A percentile compares a stretch with the other conserved stretches of the same genome.
These are phyloP conservation scores for Escovopsis weberi DNA, from an alignment of 2,329 filamentous ascomycete genomes.

Conservation along the genomic window DNA sequence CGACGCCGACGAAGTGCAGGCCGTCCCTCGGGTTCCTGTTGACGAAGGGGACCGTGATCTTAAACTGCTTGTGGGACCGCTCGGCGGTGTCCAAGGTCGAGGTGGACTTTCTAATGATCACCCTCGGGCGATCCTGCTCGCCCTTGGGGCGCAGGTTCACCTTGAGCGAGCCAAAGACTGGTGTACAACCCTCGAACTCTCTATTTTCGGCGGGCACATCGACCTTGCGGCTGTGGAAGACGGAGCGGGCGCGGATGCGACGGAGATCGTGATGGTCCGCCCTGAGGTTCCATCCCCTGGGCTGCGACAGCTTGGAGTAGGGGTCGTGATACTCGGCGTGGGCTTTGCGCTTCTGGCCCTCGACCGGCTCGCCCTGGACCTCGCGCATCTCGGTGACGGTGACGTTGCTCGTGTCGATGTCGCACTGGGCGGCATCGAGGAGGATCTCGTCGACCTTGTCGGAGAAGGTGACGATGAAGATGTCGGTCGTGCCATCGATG, in stretches of 20 bases:
- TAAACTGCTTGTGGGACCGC: conserved; percentile 30
- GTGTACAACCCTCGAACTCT: conserved; percentile 40
- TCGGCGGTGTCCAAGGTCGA: conserved; percentile 17
- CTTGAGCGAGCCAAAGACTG: conserved; percentile 38
- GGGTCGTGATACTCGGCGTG: conserved; percentile 43
- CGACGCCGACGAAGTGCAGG: conserved; percentile 78
- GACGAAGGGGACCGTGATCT: conserved; percentile 57
- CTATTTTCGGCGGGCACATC: conserved; percentile 42
- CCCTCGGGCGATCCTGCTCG: conserved; percentile 24
- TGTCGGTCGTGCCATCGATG: conserved; percentile 65
- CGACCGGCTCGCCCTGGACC: conserved; percentile 18
- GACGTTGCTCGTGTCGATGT: conserved; percentile 39
- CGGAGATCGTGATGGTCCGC: conserved; percentile 64
- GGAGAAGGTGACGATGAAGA: conserved; percentile 56
- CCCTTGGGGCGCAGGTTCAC: conserved; percentile 27
- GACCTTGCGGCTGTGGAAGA: conserved; percentile 34
- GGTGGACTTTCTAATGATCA: conserved; percentile 31
- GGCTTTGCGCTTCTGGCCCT: conserved; percentile 26
- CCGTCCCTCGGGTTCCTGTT: conserved; percentile 68
- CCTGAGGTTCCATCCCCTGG: conserved; percentile 45
- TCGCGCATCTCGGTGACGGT: conserved; percentile 31
- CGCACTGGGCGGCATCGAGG: conserved; percentile 48
- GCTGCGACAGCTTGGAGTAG: conserved; percentile 49
- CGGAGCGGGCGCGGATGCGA: conserved; percentile 46
- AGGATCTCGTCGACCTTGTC: conserved; percentile 41